A percentile compares a stretch with the other conserved stretches of the same genome.
Conservation (phyloP, 495 filamentous ascomycete species). For the Penicillium soppii region DNA sequence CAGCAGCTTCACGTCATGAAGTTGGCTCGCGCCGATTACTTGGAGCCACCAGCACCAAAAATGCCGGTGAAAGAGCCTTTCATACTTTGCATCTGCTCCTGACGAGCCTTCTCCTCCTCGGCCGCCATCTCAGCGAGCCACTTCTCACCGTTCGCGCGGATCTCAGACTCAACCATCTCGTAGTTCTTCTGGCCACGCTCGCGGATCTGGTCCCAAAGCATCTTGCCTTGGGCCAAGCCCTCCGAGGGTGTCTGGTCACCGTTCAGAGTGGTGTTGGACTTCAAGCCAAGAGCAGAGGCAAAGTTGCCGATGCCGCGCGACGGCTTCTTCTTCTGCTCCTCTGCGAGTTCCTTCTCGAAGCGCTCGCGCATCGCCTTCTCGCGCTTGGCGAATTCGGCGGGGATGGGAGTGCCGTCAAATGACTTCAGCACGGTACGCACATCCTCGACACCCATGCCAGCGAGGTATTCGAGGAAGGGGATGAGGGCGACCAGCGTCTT, state of each 20-base stretch:
- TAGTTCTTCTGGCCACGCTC: conserved; percentile 90
- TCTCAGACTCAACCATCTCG: conserved; percentile 81
- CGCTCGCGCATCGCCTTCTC: conserved; percentile 79
- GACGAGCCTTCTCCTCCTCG: conserved; percentile 77
- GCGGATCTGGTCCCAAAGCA: conserved; percentile 87
- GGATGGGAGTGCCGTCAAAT: conserved; percentile 82
- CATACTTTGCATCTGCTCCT: conserved; percentile 90
- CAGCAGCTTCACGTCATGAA: background rate
- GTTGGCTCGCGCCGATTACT: conserved; percentile 12
- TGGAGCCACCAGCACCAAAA: conserved; percentile 43
- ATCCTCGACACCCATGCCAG: conserved; percentile 86
- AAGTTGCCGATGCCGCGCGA: conserved; percentile 59
- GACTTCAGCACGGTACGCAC: conserved; percentile 81
- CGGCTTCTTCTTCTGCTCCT: conserved; percentile 63
- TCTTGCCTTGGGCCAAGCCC: conserved; percentile 84
- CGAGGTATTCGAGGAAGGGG: conserved; percentile 94
- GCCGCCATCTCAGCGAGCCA: conserved; percentile 90
- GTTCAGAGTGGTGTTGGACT: conserved; percentile 53
- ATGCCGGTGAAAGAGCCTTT: conserved; percentile 60
- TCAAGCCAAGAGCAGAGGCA: conserved; percentile 70
- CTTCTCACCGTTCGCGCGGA: conserved; percentile 86
- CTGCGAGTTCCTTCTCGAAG: conserved; percentile 73
- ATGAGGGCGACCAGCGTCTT: conserved; percentile 82
- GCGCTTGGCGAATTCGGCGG: conserved; percentile 83
- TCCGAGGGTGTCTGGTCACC: conserved; percentile 69